Evolutionary conservation across 768 basidiomycete species (phyloP).

Genomic region (Phanerodontia chrysosporium): DNA sequence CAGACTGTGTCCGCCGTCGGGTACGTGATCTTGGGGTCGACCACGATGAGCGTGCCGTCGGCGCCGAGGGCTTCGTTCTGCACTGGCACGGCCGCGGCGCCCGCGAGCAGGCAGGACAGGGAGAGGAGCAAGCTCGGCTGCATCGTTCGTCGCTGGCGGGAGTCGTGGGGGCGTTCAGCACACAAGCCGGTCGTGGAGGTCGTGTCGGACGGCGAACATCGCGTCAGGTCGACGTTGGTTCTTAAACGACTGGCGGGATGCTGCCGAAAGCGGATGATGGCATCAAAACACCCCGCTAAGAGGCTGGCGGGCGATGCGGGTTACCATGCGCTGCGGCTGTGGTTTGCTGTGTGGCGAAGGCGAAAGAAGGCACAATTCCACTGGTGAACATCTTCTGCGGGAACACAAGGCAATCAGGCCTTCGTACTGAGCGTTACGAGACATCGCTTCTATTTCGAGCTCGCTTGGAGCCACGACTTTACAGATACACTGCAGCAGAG

Average conservation of each 20-base stretch:
- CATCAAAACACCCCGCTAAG: not conserved
- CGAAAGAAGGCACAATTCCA: too few species aligned
- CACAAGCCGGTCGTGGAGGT: too few species aligned
- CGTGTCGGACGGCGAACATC: too few species aligned
- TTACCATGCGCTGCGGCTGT: not conserved
- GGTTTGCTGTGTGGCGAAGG: not conserved
- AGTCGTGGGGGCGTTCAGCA: not conserved
- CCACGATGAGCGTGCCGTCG: conserved; percentile 10
- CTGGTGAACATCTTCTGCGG: too few species aligned
- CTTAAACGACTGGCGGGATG: not conserved
- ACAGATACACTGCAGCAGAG: not conserved
- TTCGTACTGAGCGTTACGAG: too few species aligned
- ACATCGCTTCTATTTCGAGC: not conserved
- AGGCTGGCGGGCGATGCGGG: not conserved
- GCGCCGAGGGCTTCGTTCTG: conserved; percentile 12
- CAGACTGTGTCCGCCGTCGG: conserved; percentile 34
- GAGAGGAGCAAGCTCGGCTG: not conserved
- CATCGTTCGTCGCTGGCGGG: conserved; percentile 6
- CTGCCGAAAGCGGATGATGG: not conserved
- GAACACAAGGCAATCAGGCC: too few species aligned
- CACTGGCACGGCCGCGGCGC: conserved; percentile 6
- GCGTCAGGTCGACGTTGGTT: not conserved
- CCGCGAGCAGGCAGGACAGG: conserved; percentile 4
- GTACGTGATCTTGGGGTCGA: conserved; percentile 38
- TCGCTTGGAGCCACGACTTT: conserved; percentile 1